These are phyloP conservation scores for Corymbia calophylla DNA, from an alignment of 441 rosid genomes.

Conservation along the genomic window DNA sequence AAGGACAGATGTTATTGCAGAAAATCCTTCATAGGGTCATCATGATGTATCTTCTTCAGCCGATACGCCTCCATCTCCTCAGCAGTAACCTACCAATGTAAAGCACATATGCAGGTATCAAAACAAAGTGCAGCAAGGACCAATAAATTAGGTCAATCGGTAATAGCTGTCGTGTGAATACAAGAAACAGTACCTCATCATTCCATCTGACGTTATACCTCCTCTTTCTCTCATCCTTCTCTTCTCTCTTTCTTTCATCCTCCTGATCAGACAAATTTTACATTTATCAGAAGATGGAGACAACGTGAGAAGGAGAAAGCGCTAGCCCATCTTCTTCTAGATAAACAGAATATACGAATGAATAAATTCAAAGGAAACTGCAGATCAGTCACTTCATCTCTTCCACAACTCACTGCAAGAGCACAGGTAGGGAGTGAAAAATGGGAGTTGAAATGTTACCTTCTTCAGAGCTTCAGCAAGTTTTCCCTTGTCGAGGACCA, in stretches of 20 bases:
- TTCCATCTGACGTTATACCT: constrained; percentile 77
- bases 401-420: background rate
- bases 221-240: constrained; percentile 86
- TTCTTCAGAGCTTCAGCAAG: constrained; percentile 72
- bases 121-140: background rate
- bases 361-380: background rate
- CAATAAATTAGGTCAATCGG: background rate
- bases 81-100: constrained; percentile 45
- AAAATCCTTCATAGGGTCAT: constrained; percentile 85
- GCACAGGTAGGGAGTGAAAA: background rate
- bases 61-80: constrained; percentile 95
- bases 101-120: background rate
- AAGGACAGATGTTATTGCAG: constrained; percentile 16
- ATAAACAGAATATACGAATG: background rate
- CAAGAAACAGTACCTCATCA: constrained; percentile 46
- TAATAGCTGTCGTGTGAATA: background rate
- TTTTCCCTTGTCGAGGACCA: constrained; percentile 55
- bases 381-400: background rate
- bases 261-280: constrained; percentile 30
- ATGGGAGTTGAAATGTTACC: constrained; percentile 22
- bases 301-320: background rate
- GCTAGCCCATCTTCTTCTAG: background rate
- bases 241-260: constrained; percentile 57
- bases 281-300: background rate
- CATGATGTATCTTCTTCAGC: constrained; percentile 66